Evolutionary conservation across 345 rosid species (phyloP).

Genomic region (Anacardium occidentale): DNA sequence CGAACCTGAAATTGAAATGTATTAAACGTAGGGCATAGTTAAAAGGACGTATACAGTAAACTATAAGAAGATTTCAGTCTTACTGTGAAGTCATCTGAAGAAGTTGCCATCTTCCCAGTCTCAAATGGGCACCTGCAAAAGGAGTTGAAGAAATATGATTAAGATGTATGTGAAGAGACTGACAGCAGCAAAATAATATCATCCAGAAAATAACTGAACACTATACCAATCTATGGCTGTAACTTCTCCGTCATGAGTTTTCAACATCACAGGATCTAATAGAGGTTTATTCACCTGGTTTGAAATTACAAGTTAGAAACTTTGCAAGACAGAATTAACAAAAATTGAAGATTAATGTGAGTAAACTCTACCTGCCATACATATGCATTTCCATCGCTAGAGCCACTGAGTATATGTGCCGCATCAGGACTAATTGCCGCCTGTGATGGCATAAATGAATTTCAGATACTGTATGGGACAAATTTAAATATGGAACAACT

Average conservation of each 20-base stretch:
- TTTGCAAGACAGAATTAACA: conserved; percentile 3
- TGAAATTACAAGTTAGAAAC: conserved; percentile 15
- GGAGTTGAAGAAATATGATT: background rate
- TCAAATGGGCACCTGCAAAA: conserved; percentile 62
- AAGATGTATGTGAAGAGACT: background rate
- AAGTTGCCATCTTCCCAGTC: conserved; percentile 66
- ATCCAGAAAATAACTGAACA: background rate
- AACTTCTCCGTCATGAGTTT: conserved; percentile 78
- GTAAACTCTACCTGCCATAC: conserved; percentile 75
- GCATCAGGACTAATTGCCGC: conserved; percentile 93
- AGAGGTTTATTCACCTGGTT: conserved; percentile 72
- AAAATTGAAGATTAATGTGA: background rate
- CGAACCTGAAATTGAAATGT: conserved; percentile 48
- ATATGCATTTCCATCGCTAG: conserved; percentile 81
- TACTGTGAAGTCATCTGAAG: conserved; percentile 75
- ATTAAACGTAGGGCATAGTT: background rate
- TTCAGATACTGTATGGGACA: conserved; percentile 8
- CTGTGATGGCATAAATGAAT: conserved; percentile 38
- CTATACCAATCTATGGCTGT: conserved; percentile 87
- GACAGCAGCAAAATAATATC: background rate
- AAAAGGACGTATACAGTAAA: background rate
- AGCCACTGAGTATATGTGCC: conserved; percentile 73
- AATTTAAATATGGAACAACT: conserved; percentile 6
- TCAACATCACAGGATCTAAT: conserved; percentile 55
- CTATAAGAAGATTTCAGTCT: background rate